These are phyloP conservation scores for Diutina rugosa DNA, from an alignment of 1,139 yeast species.

Conservation along the genomic window DNA sequence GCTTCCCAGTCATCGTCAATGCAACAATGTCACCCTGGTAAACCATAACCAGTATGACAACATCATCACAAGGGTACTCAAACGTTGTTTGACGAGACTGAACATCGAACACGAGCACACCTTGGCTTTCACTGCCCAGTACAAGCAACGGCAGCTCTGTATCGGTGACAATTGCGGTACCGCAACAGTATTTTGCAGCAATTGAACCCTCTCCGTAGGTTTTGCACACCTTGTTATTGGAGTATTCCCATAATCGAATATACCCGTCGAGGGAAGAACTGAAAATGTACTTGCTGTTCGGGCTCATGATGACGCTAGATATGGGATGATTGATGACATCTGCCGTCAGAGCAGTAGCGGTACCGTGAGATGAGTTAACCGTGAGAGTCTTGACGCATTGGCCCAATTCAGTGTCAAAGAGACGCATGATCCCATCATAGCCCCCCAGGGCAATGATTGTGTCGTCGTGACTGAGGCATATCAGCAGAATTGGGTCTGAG, in stretches of 20 bases:
- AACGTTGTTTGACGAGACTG: slow-evolving; percentile 26
- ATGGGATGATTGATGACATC: slow-evolving; percentile 51
- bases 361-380: slow-evolving; percentile 44
- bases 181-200: slow-evolving; percentile 34
- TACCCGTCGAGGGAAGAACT: slow-evolving; percentile 76
- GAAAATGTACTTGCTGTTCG: slow-evolving; percentile 70
- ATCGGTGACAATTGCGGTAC: slow-evolving; percentile 30
- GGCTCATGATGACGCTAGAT: slow-evolving; percentile 59
- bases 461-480: slow-evolving; percentile 68
- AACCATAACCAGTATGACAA: not conserved
- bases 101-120: slow-evolving; percentile 61
- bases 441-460: slow-evolving; percentile 79
- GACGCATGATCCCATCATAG: slow-evolving; percentile 78
- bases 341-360: slow-evolving; percentile 45
- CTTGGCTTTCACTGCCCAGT: slow-evolving; percentile 57
- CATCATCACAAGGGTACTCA: not conserved
- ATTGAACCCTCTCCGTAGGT: slow-evolving; percentile 35
- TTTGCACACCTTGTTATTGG: slow-evolving; percentile 65
- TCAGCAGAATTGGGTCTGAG: slow-evolving; percentile 75
- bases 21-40: not conserved
- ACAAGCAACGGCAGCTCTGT: slow-evolving; percentile 29
- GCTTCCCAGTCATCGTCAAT: not conserved
- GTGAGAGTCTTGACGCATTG: slow-evolving; percentile 87
- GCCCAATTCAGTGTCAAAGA: slow-evolving; percentile 82
- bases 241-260: slow-evolving; percentile 71